phyloP scores from a whole-genome alignment of 495 filamentous ascomycete genomes.

The Aspergillus ostianus region DNA sequence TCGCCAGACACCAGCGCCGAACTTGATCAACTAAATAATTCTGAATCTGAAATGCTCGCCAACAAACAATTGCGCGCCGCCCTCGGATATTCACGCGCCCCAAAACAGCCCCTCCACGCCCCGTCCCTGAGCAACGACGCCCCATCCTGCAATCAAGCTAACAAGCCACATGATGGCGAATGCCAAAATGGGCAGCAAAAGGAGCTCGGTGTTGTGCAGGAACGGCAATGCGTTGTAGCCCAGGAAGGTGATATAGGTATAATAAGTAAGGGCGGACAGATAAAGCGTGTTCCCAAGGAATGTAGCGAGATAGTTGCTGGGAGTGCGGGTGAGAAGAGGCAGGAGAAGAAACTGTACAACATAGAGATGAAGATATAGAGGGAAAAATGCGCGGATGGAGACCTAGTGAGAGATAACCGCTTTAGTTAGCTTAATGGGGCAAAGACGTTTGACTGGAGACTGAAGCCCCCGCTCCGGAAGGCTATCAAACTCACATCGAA shows the following conservation, averaged over 20 bases:
- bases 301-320: conserved; percentile 54
- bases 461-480: too few relatives aligned
- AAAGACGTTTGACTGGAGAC: not conserved
- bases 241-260: conserved; percentile 70
- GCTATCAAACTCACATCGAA: conserved; percentile 58
- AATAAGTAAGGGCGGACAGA: conserved; percentile 66
- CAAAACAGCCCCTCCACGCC: conserved; percentile 46
- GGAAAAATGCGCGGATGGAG: conserved; percentile 71
- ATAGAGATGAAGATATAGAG: conserved; percentile 70
- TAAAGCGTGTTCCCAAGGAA: conserved; percentile 73
- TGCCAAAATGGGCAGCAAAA: conserved; percentile 61
- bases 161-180: conserved; percentile 62
- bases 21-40: conserved; percentile 7
- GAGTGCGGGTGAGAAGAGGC: conserved; percentile 51
- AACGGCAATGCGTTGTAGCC: conserved; percentile 76
- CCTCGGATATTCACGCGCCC: conserved; percentile 35
- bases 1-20: conserved; percentile 17
- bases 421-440: not conserved
- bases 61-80: conserved; percentile 1
- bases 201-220: conserved; percentile 68
- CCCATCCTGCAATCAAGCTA: conserved; percentile 54
- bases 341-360: conserved; percentile 71
- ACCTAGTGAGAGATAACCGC: conserved; percentile 40
- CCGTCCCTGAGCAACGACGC: conserved; percentile 43
- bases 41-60: conserved; percentile 3